These are phyloP conservation scores for Backusella australiensis DNA, from an alignment of 192 early-diverging fungal genomes.

Conservation along the genomic window DNA sequence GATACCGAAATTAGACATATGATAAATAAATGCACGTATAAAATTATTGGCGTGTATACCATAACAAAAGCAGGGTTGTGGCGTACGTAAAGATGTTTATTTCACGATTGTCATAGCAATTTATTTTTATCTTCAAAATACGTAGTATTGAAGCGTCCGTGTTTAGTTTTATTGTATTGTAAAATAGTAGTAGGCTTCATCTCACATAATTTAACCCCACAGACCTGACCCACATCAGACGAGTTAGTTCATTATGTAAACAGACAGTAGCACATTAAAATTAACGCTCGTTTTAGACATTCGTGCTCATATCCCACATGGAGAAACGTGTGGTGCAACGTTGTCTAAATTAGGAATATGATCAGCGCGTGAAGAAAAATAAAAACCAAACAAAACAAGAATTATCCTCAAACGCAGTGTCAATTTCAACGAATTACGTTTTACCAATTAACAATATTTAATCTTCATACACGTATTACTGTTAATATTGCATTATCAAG, in stretches of 20 bases:
- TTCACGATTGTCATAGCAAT: background rate
- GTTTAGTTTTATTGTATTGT: background rate
- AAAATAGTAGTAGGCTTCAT: background rate
- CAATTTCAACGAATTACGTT: background rate
- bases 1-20: background rate
- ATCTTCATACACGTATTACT: background rate
- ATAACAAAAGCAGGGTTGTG: background rate
- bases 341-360: conserved; percentile 5
- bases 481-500: background rate
- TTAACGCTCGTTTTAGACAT: background rate
- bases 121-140: background rate
- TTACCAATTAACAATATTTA: background rate
- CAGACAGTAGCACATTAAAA: conserved; percentile 1
- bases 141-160: background rate
- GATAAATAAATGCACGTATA: background rate
- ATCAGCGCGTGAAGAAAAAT: background rate
- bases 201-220: background rate
- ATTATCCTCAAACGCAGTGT: conserved; percentile 1
- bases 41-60: background rate
- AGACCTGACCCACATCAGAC: background rate
- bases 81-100: background rate
- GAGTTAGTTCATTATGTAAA: background rate
- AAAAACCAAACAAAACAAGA: background rate
- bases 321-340: background rate
- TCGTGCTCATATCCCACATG: conserved; percentile 5